phyloP scores from a whole-genome alignment of 2,329 filamentous ascomycete genomes.

The Sclerotinia minor region DNA sequence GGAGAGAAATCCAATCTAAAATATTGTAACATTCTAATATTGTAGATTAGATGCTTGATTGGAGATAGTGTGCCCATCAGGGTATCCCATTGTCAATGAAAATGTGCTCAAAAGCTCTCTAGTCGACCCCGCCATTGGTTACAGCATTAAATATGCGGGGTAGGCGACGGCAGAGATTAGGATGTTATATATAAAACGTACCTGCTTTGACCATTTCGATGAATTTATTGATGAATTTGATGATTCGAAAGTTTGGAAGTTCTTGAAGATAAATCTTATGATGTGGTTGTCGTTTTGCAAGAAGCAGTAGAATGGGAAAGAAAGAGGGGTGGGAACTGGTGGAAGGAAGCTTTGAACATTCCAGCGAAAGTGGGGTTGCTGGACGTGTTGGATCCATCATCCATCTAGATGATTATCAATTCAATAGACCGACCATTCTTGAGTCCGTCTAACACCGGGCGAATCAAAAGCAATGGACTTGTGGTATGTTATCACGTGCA shows the following conservation, averaged over 20 bases:
- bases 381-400: not conserved
- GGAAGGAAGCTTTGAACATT: constrained; percentile 16
- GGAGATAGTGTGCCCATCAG: constrained; percentile 46
- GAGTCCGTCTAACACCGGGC: constrained; percentile 2
- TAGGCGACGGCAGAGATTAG: constrained; percentile 11
- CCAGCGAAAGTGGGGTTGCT: constrained; percentile 19
- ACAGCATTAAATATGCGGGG: constrained; percentile 21
- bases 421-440: not conserved
- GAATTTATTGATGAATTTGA: constrained; percentile 43
- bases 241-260: constrained; percentile 13
- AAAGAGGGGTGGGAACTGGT: constrained; percentile 11
- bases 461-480: not conserved
- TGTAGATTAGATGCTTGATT: constrained; percentile 39
- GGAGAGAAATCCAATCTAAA: not conserved
- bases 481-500: not conserved
- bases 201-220: constrained; percentile 98
- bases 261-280: not conserved
- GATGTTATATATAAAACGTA: constrained; percentile 52
- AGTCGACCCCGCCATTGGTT: constrained; percentile 41
- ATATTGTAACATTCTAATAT: not conserved
- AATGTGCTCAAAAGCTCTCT: constrained; percentile 64
- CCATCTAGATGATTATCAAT: constrained; percentile 18
- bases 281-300: constrained; percentile 17
- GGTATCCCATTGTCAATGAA: constrained; percentile 44
- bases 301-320: constrained; percentile 19